Percentiles rank a stretch among this genome's conserved stretches.
phyloP scores from a whole-genome alignment of 345 rosid genomes.

The Litchi chinensis region DNA sequence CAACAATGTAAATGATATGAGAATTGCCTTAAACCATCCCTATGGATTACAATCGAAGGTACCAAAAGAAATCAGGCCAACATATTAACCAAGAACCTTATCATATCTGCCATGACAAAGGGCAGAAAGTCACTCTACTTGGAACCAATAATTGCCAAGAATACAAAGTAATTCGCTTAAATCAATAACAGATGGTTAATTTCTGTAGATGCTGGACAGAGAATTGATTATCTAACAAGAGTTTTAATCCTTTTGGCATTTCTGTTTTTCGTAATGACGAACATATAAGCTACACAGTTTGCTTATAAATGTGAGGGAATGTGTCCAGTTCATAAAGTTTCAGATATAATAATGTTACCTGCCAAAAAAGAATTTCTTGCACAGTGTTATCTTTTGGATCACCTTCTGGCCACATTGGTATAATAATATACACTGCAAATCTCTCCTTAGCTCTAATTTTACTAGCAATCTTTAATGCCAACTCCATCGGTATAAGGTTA shows the following conservation, averaged over 20 bases:
- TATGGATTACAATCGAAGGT: slow-evolving; percentile 6
- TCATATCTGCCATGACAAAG: background rate
- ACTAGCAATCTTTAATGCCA: slow-evolving; percentile 88
- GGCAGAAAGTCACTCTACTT: background rate
- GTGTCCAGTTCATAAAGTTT: background rate
- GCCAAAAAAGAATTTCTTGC: slow-evolving; percentile 98
- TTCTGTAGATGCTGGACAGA: background rate
- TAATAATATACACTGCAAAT: slow-evolving; percentile 81
- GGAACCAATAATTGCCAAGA: slow-evolving; percentile 1
- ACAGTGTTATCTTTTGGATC: slow-evolving; percentile 72
- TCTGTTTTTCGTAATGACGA: background rate
- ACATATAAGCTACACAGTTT: background rate
- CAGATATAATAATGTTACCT: slow-evolving; percentile 47
- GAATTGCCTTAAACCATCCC: background rate
- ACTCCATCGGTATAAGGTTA: slow-evolving; percentile 92
- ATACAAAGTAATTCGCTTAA: background rate
- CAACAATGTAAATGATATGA: background rate
- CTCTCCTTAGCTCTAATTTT: slow-evolving; percentile 89
- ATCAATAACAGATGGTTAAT: background rate
- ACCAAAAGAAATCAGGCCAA: slow-evolving; percentile 3
- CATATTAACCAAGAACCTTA: background rate
- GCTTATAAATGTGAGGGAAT: background rate
- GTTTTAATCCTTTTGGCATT: background rate
- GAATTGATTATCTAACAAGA: background rate
- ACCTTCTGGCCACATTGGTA: slow-evolving; percentile 99